Evolutionary conservation across 768 basidiomycete genomes (phyloP), one percentile per base, ranked within the genome.

Genomic region (Leccinellum luteum): DNA sequence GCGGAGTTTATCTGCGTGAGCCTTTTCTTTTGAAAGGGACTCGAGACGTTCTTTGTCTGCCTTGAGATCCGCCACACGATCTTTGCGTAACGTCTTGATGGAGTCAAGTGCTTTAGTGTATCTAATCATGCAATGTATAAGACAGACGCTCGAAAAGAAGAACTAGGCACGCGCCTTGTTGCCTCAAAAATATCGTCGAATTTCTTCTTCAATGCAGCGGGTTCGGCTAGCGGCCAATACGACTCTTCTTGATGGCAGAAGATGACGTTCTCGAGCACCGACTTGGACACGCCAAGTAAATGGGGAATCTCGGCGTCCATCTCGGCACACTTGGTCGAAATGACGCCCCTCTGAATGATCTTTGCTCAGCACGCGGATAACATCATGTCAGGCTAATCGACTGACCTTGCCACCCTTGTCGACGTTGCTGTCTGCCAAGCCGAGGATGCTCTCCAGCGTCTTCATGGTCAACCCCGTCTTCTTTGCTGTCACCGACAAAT

Each of bases 131-230:
- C n/a, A n/a, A n/a, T 30, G 25, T 14, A 44, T 8, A 49, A 25
- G n/a, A n/a, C 1, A 14, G n/a, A 30, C 0, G 7, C 2, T 10
- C 23, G 2, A 30, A 47, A 15, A 32, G 6, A 1, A 14, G 25
- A 14, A 23, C n/a, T 10, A 48, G 6, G 34, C 45, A 67, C 78
- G 31, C 51, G 91, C 94, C 90, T 89, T 19, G 95, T 98, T 4
- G 97, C 97, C 73, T 99, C 97, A 66, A 99, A 98, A 56, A 99
- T 99, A 66, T 99, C 97, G 66, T 99, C 97, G 60, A 99, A 99
- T 71, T 98, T 98, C 81, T 98, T 98, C 81, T 99, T 99, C 35
- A 99, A 75, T 0, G 85, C 82, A 12, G 91, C 77, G 2, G 96
- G 91, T 64, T 98, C 97, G 0, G 94, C 81, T 23, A 99, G 80